phyloP scores from a whole-genome alignment of 2,329 filamentous ascomycete genomes.

The Claviceps sp. region DNA sequence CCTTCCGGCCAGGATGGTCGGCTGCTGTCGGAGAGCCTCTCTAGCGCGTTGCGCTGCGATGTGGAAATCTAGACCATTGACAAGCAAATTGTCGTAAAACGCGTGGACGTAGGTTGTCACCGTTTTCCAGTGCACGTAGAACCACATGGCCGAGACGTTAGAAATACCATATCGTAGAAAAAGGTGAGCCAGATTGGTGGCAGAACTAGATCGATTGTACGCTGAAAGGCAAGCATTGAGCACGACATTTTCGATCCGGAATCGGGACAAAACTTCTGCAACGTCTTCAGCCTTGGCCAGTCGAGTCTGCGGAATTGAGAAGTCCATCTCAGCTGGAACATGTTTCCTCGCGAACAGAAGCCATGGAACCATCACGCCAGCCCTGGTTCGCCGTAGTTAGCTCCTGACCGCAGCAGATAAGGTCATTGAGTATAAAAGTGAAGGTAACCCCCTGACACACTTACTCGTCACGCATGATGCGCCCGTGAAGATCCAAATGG shows the following conservation, averaged over 20 bases:
- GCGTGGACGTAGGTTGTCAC: constrained; percentile 15
- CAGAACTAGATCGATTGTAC: constrained; percentile 13
- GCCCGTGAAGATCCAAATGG: constrained; percentile 17
- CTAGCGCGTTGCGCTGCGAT: constrained; percentile 15
- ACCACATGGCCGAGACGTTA: constrained; percentile 18
- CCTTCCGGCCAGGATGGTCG: constrained; percentile 10
- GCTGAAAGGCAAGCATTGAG: constrained; percentile 17
- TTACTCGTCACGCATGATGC: constrained; percentile 13
- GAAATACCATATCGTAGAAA: constrained; percentile 14
- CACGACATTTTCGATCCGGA: constrained; percentile 16
- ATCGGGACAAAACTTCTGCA: constrained; percentile 11
- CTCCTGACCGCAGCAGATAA: no score
- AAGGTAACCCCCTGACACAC: neutral
- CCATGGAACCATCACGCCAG: constrained; percentile 12
- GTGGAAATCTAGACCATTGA: constrained; percentile 15
- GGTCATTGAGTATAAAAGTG: neutral
- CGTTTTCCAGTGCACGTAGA: constrained; percentile 16
- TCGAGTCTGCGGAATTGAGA: constrained; percentile 12
- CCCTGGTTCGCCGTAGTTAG: constrained; percentile 5
- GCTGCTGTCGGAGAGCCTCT: constrained; percentile 13
- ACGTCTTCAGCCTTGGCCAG: constrained; percentile 12
- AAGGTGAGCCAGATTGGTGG: constrained; percentile 15
- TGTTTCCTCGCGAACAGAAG: constrained; percentile 14
- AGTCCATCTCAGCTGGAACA: constrained; percentile 5
- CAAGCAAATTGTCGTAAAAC: constrained; percentile 15